Evolutionary conservation across 192 early-diverging fungal species (phyloP), one percentile per base, ranked within the genome.

Genomic region (Coemansia sp.): DNA sequence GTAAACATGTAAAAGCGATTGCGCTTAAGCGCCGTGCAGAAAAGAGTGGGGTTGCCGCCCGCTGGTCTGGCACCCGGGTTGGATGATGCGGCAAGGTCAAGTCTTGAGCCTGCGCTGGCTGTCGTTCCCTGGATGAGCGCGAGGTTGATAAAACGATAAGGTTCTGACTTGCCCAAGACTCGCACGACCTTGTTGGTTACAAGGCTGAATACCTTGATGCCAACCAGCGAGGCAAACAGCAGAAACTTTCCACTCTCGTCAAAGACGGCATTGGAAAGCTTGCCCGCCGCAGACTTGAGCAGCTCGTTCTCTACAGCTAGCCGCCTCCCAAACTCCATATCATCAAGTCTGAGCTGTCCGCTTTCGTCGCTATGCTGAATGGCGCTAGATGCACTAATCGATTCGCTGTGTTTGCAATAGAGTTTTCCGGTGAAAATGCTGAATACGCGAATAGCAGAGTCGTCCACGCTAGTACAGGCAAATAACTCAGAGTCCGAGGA

Each of bases 271-370:
- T 94, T 97, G 39, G 84, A 83, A 31, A 77, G 75, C 8, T 58
- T 73, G 24, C 85, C 85, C 63, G 94, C 89, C 2, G 87, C 75
- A 0, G 92, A 85, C 56, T 93, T 94, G 46, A 90, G 86, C 39
- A 98, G 73, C 74, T 98, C 94, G 46, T 88, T 86, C 49, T 99
- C 97, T 10, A 92, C 83, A 1, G 95, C 95, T 41, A 97, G 60
- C 36, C 97, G 83, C 62, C 95, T 85, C 15, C 97, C 96, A 86
- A 99, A 98, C 71, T 99, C 97, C 96, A 99, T 99, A 62, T 94
- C 94, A 76, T 99, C 97, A 38, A 98, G 69, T 69, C 88, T 89
- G 65, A 89, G 85, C 25, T 86, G 73, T n/a, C 86, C 86, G 20
- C 90, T 91, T 17, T 70, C 54, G 36, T 70, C 77, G 51, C 53